Base-by-base conservation (phyloP, 495 filamentous ascomycete species). In the Cercophora newfieldiana region DNA sequence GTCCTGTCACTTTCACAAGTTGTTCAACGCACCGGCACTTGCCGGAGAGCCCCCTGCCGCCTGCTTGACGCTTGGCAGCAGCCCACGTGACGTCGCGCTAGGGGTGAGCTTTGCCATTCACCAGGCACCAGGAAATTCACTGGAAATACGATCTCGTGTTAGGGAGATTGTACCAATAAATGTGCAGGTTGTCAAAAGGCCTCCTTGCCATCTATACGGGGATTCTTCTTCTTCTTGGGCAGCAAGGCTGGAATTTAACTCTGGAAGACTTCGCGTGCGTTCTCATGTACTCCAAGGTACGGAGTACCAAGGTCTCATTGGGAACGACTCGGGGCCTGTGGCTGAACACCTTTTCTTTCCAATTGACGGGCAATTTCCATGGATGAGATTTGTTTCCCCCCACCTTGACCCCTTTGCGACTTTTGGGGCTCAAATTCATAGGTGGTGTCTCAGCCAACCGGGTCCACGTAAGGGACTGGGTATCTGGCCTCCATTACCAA, bases 1-100 rank as follows among this genome's bases (percentile, higher is more conserved):
- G 74, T 76, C 24, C 10, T n/a, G 7, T 47, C 37, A 6, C 18
- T 51, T 51, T 72, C 73, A 75, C 68, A 75, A 72, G 72, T 68
- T 74, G 70, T 68, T 49, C 67, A 31, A 55, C 50, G 28, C 50
- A 37, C 68, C 60, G 54, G 59, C 19, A 53, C 19, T 28, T 29
- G 59, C 44, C 33, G 33, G 28, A 29, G 57, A 31, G 19, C 31
- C 50, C 22, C 57, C 30, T 29, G 29, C 19, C 19, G 18, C 22
- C 57, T 30, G 19, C 57, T 60, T 29, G 30, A 5, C 33, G 57
- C 24, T 60, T 60, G 57, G 57, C 57, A 25, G 57, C 33, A 48
- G 57, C 8, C 48, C 59, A 61, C 59, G 59, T 61, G 59, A 61
- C 31, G 16, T 19, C 28, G 30, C n/a, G 3, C 37, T 44, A 2